Evolutionary conservation across 2,329 filamentous ascomycete species (phyloP), one percentile per base, ranked within the genome.

Genomic region (Cordyceps farinosa): DNA sequence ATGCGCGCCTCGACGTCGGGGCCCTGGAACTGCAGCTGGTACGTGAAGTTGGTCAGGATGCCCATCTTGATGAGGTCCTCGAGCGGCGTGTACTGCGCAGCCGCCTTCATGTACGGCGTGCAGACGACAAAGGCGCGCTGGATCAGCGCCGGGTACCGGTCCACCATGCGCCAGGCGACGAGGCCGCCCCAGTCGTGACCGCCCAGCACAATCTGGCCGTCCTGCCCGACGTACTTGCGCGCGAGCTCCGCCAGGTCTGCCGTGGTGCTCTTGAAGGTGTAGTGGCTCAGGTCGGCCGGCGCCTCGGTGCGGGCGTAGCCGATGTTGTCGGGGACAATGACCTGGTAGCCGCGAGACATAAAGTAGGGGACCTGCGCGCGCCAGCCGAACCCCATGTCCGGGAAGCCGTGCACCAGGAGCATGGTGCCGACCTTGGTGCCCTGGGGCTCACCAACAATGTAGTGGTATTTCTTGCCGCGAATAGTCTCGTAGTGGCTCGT

Each of bases 141-240:
- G 67, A 97, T 80, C 13, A 96, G 80, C 47, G 87, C 77, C 0
- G 91, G 91, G 70, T 92, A 81, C 83, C 87, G 91, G 66, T 90
- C 83, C 15, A 88, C 87, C 63, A 90, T 78, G 61, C 92, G 86
- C 82, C 91, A 96, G 61, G 89, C 88, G 34, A 93, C 80, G 3
- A 83, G 81, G 69, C 91, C 92, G 74, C 94, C 94, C 91, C 94
- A 97, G 77, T 98, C 94, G 77, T 97, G 94, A 8, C 92, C 94
- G 55, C 92, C 92, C 15, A 97, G 83, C 63, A 97, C 88, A 70
- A 97, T 89, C 62, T 77, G 77, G 9, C 72, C 72, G 74, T 79
- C 50, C 72, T 78, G 60, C 60, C 79, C 76, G 34, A 78, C 76
- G 61, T 80, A 77, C 66, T 88, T 82, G 64, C 78, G 78, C 7